Evolutionary conservation across 768 basidiomycete species (phyloP).

Genomic region (Tylopilus plumbeoviolaceoides): DNA sequence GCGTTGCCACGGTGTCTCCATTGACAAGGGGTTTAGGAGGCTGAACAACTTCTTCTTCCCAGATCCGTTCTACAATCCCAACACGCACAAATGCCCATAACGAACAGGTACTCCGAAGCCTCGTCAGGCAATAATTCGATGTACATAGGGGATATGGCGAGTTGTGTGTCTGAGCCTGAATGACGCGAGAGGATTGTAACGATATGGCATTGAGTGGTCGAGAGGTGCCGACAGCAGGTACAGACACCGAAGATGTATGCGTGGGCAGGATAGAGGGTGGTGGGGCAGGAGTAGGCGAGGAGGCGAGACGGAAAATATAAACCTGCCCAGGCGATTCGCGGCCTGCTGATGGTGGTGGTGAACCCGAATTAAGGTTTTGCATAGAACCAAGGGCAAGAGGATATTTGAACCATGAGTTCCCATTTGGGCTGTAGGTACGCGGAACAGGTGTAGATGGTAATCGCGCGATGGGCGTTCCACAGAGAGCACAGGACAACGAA

Average conservation of each 20-base stretch:
- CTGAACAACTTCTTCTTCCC: constrained; percentile 71
- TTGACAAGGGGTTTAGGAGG: constrained; percentile 24
- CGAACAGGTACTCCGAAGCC: constrained; percentile 83
- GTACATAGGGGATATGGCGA: constrained; percentile 66
- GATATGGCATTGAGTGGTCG: constrained; percentile 32
- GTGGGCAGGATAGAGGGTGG: constrained; percentile 20
- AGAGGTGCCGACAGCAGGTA: constrained; percentile 27
- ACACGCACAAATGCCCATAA: constrained; percentile 87
- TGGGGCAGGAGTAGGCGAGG: constrained; percentile 22
- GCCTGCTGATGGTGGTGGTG: constrained; percentile 32
- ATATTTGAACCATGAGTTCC: constrained; percentile 59
- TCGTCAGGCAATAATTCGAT: constrained; percentile 80
- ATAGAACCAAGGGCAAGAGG: constrained; percentile 35
- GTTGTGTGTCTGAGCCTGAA: constrained; percentile 21
- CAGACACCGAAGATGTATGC: constrained; percentile 30
- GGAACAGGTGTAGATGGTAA: constrained; percentile 34
- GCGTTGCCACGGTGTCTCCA: not conserved
- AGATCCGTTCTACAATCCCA: constrained; percentile 78
- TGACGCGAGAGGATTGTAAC: constrained; percentile 36
- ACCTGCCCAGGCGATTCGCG: constrained; percentile 42
- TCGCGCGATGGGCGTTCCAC: constrained; percentile 54
- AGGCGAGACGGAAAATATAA: constrained; percentile 63
- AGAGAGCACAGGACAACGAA: constrained; percentile 72
- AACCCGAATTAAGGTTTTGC: constrained; percentile 3
- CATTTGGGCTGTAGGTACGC: constrained; percentile 41